Conservation (phyloP, 257 asterid species). For the Primulina tabacum region DNA sequence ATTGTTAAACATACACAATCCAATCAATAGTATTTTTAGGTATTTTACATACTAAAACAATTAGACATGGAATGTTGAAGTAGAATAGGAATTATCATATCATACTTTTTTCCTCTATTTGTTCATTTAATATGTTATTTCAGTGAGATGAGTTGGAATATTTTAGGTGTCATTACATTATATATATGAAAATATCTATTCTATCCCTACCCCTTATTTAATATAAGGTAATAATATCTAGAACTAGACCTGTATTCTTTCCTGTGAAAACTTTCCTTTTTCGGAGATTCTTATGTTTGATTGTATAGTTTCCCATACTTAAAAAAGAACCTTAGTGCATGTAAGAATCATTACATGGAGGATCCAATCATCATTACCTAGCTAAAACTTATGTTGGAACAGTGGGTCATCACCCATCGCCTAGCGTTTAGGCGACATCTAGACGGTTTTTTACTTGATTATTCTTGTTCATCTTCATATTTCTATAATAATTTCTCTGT, state of each 20-base stretch:
- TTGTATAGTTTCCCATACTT: slow-evolving; percentile 6
- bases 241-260: slow-evolving; percentile 28
- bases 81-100: too few species aligned
- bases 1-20: too few species aligned
- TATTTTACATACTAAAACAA: neutral
- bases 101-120: too few species aligned
- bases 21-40: neutral
- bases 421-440: too few species aligned
- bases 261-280: slow-evolving; percentile 20
- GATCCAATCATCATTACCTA: slow-evolving; percentile 34
- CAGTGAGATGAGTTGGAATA: too few species aligned
- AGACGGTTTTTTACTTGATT: too few species aligned
- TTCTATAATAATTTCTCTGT: too few species aligned
- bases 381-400: slow-evolving; percentile 7
- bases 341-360: slow-evolving; percentile 21
- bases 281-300: slow-evolving; percentile 25
- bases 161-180: neutral
- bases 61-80: neutral
- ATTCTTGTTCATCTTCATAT: too few species aligned
- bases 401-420: too few species aligned
- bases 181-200: slow-evolving; percentile 14
- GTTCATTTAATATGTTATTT: too few species aligned
- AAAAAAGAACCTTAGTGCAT: slow-evolving; percentile 22
- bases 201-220: slow-evolving; percentile 31
- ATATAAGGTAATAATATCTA: neutral